Percentiles rank a stretch among this genome's conserved stretches.
These are phyloP conservation scores for Cladosporium sphaerospermum DNA, from an alignment of 2,329 filamentous ascomycete genomes.

Conservation along the genomic window DNA sequence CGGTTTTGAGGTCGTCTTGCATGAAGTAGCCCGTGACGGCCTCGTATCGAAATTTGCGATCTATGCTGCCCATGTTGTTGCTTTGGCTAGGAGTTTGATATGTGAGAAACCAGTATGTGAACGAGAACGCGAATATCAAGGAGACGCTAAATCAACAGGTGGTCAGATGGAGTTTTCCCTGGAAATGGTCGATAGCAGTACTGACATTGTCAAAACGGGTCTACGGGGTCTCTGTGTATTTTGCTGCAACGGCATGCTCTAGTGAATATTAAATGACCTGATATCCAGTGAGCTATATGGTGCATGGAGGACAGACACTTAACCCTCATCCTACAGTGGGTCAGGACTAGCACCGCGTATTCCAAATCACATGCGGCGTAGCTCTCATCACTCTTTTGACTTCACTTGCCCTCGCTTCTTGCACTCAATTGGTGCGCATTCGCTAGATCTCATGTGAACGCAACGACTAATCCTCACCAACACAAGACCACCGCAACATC, in stretches of 20 bases:
- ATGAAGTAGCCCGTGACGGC: slow-evolving; percentile 45
- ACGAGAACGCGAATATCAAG: background rate
- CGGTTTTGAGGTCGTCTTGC: slow-evolving; percentile 45
- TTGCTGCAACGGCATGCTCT: slow-evolving; percentile 7
- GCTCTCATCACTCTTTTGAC: no score
- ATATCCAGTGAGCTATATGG: background rate
- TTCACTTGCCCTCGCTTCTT: no score
- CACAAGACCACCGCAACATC: background rate
- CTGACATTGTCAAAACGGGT: background rate
- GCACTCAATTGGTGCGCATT: slow-evolving; percentile 7
- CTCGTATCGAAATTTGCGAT: slow-evolving; percentile 19
- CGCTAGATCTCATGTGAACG: background rate
- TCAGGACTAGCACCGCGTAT: no score
- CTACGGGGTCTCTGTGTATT: background rate
- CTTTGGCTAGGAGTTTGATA: background rate
- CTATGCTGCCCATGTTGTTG: slow-evolving; percentile 12
- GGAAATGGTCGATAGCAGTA: background rate
- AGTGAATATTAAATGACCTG: background rate
- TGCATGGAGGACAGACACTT: no score
- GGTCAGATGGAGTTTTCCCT: background rate
- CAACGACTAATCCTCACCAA: background rate
- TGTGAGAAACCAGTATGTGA: slow-evolving; percentile 5
- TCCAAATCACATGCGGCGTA: no score
- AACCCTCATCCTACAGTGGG: no score
- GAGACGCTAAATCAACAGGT: background rate